Evolutionary conservation across 164 flowering plant species (phyloP), one percentile per base, ranked within the genome.

Genomic region (Stephania yunnanensis): DNA sequence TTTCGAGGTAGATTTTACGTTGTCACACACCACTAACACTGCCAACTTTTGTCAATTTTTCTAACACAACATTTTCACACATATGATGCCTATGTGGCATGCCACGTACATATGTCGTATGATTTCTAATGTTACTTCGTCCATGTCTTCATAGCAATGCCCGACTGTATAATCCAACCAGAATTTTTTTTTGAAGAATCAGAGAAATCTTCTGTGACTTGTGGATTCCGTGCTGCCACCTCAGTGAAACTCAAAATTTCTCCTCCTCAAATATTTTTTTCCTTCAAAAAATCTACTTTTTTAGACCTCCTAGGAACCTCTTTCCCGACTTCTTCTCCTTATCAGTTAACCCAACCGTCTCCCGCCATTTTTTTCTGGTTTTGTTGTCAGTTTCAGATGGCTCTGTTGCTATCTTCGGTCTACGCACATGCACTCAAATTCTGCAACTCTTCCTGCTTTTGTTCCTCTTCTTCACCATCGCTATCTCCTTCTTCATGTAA

Each of bases 361-460:
- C 31, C 68, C 29, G 68, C 68, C 68, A 75, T 36, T 11, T 17
- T 53, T 29, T 20, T 46, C 50, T 8, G 1, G 12, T n/a, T 20
- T 42, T 50, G 36, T 31, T 31, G 36, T 68, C 64, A 25, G 61
- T 30, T 19, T 45, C 22, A 31, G 9, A 87, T 87, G 90, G 94
- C 95, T 79, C 89, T 84, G 72, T 70, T 89, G 66, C 81, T 89
- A 8, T 79, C 89, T 36, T 92, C 92, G 8, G 90, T 86, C 1
- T 88, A 88, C 79, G 81, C 88, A 3, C 93, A 92, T 29, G 68
- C 86, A 19, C 84, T 88, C 78, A 89, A 86, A 73, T 78, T 92
- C 76, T 86, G 78, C 12, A 85, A 73, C 81, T 85, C 88, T 61
- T 75, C 71, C 0, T 71, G 67, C n/a, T 79, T 20, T 61, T 73